A percentile compares a stretch with the other conserved stretches of the same genome.
Conservation (phyloP, 164 flowering plant species). For the Vitis vinifera region DNA sequence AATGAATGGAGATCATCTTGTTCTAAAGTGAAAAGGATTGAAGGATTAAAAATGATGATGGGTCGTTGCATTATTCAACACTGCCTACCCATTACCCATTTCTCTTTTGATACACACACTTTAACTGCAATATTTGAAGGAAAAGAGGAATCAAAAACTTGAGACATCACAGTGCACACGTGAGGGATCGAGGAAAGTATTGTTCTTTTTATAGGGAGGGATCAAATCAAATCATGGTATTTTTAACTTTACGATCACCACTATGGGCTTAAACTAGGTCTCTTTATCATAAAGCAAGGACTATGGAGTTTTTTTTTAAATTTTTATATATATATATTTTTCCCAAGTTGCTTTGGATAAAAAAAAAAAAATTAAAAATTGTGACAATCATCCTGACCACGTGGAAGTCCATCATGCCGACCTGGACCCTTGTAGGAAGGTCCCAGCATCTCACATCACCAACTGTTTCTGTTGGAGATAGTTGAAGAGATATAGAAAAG, state of each 20-base stretch:
- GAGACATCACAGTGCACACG: not conserved
- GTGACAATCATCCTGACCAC: conserved; percentile 2
- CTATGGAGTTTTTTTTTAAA: not conserved
- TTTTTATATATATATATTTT: not conserved
- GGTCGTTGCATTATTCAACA: no score
- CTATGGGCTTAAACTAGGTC: not conserved
- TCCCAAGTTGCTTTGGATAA: not conserved
- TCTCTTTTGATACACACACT: no score
- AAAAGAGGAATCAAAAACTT: not conserved
- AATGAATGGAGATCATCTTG: no score
- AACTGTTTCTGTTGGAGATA: conserved; percentile 27
- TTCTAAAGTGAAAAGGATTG: no score
- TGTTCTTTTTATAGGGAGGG: not conserved
- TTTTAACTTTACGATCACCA: not conserved
- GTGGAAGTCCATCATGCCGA: conserved; percentile 33
- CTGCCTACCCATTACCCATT: not conserved
- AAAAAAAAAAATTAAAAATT: not conserved
- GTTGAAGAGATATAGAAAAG: not conserved
- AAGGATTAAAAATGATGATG: not conserved
- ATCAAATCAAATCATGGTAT: not conserved
- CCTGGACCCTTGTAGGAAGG: conserved; percentile 28
- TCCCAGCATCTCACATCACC: conserved; percentile 28
- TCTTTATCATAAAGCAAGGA: not conserved
- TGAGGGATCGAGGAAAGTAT: no score
- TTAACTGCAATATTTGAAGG: not conserved